Evolutionary conservation across 768 basidiomycete species (phyloP).

Genomic region (Harrya chromipes): DNA sequence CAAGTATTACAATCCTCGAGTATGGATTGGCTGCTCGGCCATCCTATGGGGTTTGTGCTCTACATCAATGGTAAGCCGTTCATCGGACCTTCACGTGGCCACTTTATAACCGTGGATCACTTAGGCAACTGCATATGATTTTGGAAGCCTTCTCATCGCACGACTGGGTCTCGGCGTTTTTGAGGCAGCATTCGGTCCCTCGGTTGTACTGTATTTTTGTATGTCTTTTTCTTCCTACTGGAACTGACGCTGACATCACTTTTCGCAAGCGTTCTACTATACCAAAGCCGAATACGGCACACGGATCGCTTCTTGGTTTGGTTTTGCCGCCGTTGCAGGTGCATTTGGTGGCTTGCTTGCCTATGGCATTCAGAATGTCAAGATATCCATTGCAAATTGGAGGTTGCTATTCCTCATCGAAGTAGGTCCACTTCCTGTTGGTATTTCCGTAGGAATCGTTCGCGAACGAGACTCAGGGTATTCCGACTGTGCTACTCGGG

Average conservation of each 20-base stretch:
- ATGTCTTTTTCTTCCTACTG: background rate
- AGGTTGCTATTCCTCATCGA: slow-evolving; percentile 33
- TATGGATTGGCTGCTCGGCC: slow-evolving; percentile 68
- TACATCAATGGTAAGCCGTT: slow-evolving; percentile 55
- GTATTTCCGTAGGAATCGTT: background rate
- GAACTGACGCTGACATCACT: slow-evolving; percentile 16
- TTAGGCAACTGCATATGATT: slow-evolving; percentile 28
- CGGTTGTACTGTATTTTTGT: slow-evolving; percentile 33
- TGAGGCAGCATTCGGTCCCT: slow-evolving; percentile 34
- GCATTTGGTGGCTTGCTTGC: slow-evolving; percentile 58
- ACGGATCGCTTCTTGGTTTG: slow-evolving; percentile 51
- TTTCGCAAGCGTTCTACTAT: slow-evolving; percentile 44
- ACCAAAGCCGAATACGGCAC: slow-evolving; percentile 46
- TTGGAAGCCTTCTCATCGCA: slow-evolving; percentile 27
- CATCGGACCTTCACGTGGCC: background rate
- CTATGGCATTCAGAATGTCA: slow-evolving; percentile 45
- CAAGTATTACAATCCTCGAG: slow-evolving; percentile 64
- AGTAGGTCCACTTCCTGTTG: slow-evolving; percentile 1
- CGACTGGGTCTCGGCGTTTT: slow-evolving; percentile 34
- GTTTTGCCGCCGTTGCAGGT: slow-evolving; percentile 54
- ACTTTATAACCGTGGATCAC: background rate
- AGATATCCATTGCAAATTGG: slow-evolving; percentile 40
- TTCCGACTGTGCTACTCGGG: slow-evolving; percentile 42
- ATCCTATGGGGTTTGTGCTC: slow-evolving; percentile 74
- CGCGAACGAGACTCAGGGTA: slow-evolving; percentile 41